Percentiles rank a stretch among this genome's conserved stretches.
Evolutionary conservation across 2,329 filamentous ascomycete genomes (phyloP).

Genomic region (Drechslerella dactyloides): DNA sequence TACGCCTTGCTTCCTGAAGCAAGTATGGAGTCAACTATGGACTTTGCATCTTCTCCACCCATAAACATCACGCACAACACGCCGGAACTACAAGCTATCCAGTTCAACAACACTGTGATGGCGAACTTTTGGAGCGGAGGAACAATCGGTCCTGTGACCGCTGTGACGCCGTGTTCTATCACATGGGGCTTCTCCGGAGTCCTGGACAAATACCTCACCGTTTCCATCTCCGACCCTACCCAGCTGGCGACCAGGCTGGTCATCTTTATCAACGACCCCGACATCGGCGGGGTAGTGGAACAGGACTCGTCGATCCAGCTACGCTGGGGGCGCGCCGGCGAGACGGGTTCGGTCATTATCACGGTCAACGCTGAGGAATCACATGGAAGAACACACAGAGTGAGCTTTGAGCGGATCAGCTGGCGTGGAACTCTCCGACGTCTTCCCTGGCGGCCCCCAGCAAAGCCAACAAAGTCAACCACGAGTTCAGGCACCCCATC

Average conservation of each 20-base stretch:
- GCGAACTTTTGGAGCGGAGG: conserved; percentile 50
- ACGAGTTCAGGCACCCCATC: not conserved
- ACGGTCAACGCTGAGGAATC: conserved; percentile 36
- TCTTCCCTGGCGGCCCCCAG: conserved; percentile 34
- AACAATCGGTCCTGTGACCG: conserved; percentile 40
- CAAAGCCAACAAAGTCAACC: conserved; percentile 7
- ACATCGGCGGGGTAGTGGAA: conserved; percentile 65
- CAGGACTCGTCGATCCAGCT: conserved; percentile 60
- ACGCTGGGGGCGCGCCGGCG: conserved; percentile 36
- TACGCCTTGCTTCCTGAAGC: conserved; percentile 49
- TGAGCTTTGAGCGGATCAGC: conserved; percentile 47
- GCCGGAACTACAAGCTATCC: conserved; percentile 38
- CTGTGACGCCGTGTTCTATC: conserved; percentile 45
- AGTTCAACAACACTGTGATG: conserved; percentile 48
- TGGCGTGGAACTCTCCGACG: conserved; percentile 36
- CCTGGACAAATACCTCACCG: conserved; percentile 32
- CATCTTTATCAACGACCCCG: conserved; percentile 61
- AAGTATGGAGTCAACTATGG: conserved; percentile 25
- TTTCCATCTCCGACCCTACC: conserved; percentile 41
- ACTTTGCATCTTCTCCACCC: conserved; percentile 29
- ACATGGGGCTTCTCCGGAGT: conserved; percentile 42
- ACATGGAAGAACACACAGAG: conserved; percentile 38
- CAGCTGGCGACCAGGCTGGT: conserved; percentile 35
- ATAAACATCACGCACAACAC: conserved; percentile 42
- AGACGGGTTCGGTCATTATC: conserved; percentile 41